Percentiles rank a stretch among this genome's conserved stretches.
Evolutionary conservation across 2,329 filamentous ascomycete genomes (phyloP).

Genomic region (Chaetothyriales sp.): DNA sequence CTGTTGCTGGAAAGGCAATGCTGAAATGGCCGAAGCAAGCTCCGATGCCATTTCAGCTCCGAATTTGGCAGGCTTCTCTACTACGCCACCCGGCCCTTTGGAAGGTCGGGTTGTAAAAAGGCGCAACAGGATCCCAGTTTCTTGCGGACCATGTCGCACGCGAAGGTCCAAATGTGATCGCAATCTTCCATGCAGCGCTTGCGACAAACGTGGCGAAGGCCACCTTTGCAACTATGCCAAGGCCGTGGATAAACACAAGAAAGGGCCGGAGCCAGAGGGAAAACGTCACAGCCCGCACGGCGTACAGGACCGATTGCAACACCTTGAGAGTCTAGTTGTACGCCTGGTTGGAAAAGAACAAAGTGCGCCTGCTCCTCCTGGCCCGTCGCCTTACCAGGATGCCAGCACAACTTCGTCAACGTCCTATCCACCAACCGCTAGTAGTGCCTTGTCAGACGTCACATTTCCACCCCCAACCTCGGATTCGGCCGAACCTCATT

Average conservation of each 20-base stretch:
- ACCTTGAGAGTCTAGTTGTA: background rate
- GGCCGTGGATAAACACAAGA: background rate
- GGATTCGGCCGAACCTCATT: background rate
- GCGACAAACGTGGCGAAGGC: background rate
- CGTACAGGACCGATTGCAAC: background rate
- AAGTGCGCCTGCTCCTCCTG: background rate
- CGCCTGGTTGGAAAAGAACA: background rate
- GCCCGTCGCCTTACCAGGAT: background rate
- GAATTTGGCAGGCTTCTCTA: conserved; percentile 8
- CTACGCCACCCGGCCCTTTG: background rate
- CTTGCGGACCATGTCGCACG: background rate
- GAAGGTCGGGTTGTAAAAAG: background rate
- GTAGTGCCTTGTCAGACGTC: background rate
- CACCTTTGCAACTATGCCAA: conserved; percentile 1
- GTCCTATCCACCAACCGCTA: background rate
- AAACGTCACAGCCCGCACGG: background rate
- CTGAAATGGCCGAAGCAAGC: background rate
- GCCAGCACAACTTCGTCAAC: too few species aligned
- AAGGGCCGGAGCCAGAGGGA: background rate
- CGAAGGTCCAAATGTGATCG: background rate
- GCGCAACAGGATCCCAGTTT: background rate
- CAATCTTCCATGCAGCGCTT: background rate
- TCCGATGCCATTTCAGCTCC: conserved; percentile 7
- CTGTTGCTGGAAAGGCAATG: background rate
- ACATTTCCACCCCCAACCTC: background rate